A percentile compares a stretch with the other conserved stretches of the same genome.
phyloP scores from a whole-genome alignment of 345 rosid genomes.

The Corchorus capsularis region DNA sequence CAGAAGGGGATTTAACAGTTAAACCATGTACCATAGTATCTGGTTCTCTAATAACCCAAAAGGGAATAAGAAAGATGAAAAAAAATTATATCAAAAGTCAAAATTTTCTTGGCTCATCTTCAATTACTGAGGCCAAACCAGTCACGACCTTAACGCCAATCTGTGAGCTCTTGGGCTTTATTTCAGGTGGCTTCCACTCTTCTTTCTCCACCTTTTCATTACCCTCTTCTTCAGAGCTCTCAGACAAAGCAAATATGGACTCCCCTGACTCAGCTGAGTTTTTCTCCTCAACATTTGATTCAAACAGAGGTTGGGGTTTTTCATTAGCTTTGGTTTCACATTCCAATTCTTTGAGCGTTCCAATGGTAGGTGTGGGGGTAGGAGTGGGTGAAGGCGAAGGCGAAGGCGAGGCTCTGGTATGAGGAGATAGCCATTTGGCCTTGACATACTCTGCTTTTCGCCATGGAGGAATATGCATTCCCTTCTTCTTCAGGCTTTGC shows the following conservation, averaged over 20 bases:
- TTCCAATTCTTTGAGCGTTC: slow-evolving; percentile 4
- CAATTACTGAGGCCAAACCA: slow-evolving; percentile 62
- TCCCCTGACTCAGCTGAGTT: slow-evolving; percentile 24
- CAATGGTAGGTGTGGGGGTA: background rate
- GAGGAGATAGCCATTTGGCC: slow-evolving; percentile 82
- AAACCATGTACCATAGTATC: slow-evolving; percentile 21
- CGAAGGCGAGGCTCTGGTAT: slow-evolving; percentile 29
- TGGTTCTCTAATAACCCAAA: slow-evolving; percentile 14
- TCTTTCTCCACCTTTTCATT: slow-evolving; percentile 27
- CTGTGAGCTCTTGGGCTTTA: slow-evolving; percentile 46
- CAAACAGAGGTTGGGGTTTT: slow-evolving; percentile 22
- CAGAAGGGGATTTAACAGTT: slow-evolving; percentile 39
- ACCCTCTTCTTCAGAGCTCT: slow-evolving; percentile 31
- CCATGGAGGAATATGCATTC: slow-evolving; percentile 90
- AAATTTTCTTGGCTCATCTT: slow-evolving; percentile 31
- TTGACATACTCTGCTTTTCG: slow-evolving; percentile 78
- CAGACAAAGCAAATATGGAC: slow-evolving; percentile 31
- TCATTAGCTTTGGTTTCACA: slow-evolving; percentile 16
- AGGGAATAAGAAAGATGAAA: background rate
- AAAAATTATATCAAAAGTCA: background rate
- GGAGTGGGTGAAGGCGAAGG: background rate
- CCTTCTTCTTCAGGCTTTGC: slow-evolving; percentile 87
- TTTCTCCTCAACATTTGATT: slow-evolving; percentile 1
- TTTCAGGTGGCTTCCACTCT: slow-evolving; percentile 48
- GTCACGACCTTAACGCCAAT: slow-evolving; percentile 47